phyloP scores from a whole-genome alignment of 169 alveolate genomes.

The Theileria luwenshuni region DNA sequence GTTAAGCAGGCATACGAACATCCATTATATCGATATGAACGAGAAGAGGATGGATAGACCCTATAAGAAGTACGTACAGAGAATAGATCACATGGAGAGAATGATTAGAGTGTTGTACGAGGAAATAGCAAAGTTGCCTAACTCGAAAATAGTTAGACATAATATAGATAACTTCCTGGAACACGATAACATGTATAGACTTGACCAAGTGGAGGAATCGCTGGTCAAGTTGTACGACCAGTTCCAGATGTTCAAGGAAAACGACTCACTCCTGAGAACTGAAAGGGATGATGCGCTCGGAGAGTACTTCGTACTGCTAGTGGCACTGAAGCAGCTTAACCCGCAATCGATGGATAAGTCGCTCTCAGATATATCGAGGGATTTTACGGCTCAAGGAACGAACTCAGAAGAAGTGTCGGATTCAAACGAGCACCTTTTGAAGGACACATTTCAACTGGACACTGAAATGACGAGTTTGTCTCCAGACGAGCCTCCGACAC shows the following conservation, averaged over 20 bases:
- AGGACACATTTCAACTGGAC: slow-evolving; percentile 57
- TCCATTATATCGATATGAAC: slow-evolving; percentile 88
- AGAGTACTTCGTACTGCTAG: slow-evolving; percentile 79
- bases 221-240: slow-evolving; percentile 85
- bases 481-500: slow-evolving; percentile 1
- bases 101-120: slow-evolving; percentile 81
- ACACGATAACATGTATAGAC: slow-evolving; percentile 78
- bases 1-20: slow-evolving; percentile 82
- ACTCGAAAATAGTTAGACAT: slow-evolving; percentile 74
- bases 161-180: slow-evolving; percentile 80
- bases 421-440: slow-evolving; percentile 64
- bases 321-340: slow-evolving; percentile 75
- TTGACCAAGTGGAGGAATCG: slow-evolving; percentile 87
- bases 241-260: slow-evolving; percentile 84
- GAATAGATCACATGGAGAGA: slow-evolving; percentile 91
- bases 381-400: slow-evolving; percentile 21
- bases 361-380: slow-evolving; percentile 32
- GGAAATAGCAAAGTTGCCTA: slow-evolving; percentile 81
- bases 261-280: slow-evolving; percentile 75
- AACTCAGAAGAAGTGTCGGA: slow-evolving; percentile 59
- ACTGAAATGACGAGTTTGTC: slow-evolving; percentile 56
- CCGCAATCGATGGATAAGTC: slow-evolving; percentile 24
- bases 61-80: slow-evolving; percentile 86
- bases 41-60: slow-evolving; percentile 85
- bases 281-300: slow-evolving; percentile 85